These are phyloP conservation scores for Globisporangium spiculum DNA, from an alignment of 352 stramenopile species.

Conservation along the genomic window DNA sequence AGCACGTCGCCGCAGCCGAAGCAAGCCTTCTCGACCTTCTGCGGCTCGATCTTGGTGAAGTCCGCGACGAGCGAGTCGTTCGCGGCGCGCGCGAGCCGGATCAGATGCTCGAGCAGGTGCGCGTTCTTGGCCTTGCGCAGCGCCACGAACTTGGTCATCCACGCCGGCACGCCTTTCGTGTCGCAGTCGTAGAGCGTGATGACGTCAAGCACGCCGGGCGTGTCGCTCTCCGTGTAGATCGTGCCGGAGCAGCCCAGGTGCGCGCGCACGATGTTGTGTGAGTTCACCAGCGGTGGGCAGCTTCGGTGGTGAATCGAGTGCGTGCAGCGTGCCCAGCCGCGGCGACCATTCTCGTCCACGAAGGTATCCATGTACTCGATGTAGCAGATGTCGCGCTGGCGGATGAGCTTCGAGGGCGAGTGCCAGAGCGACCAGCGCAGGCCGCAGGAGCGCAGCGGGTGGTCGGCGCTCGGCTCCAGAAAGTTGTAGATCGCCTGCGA, in stretches of 20 bases:
- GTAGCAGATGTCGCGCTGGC: constrained; percentile 58
- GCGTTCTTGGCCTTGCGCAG: constrained; percentile 58
- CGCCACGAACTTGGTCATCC: constrained; percentile 63
- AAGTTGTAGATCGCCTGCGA: constrained; percentile 59
- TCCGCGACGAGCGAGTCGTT: constrained; percentile 42
- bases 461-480: constrained; percentile 34
- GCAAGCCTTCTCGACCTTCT: constrained; percentile 33
- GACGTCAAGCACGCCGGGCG: constrained; percentile 47
- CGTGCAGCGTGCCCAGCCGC: constrained; percentile 57
- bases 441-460: constrained; percentile 50
- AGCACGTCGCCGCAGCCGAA: constrained; percentile 44
- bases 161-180: constrained; percentile 54
- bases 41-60: constrained; percentile 32
- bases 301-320: constrained; percentile 66
- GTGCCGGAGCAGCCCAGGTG: constrained; percentile 58
- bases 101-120: constrained; percentile 58
- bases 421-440: constrained; percentile 69
- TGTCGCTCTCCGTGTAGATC: constrained; percentile 56
- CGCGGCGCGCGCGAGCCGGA: constrained; percentile 51
- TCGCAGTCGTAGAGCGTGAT: constrained; percentile 60
- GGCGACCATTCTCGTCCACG: constrained; percentile 46
- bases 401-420: constrained; percentile 54
- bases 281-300: constrained; percentile 47
- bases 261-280: constrained; percentile 54
- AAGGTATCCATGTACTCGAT: constrained; percentile 71